Evolutionary conservation across 495 filamentous ascomycete genomes (phyloP).

Genomic region (Aspergillus asperescens): DNA sequence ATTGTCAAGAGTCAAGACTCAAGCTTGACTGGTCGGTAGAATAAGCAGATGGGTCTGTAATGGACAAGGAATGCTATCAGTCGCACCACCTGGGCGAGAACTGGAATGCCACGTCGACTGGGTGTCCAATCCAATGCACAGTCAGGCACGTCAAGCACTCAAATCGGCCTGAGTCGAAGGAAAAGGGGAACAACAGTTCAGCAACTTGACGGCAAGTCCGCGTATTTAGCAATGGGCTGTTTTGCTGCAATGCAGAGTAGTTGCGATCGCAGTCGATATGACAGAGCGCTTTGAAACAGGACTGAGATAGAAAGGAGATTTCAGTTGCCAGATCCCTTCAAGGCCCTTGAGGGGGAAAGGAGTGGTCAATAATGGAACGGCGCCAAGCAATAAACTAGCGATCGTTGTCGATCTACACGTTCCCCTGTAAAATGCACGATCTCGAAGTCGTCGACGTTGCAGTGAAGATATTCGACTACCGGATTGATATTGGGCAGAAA

Average conservation of each 20-base stretch:
- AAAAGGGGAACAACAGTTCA: slow-evolving; percentile 12
- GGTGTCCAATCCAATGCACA: slow-evolving; percentile 22
- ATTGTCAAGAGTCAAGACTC: slow-evolving; percentile 19
- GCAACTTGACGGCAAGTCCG: too few relatives aligned
- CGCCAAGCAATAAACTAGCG: slow-evolving; percentile 16
- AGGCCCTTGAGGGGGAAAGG: neutral
- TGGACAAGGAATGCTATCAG: slow-evolving; percentile 16
- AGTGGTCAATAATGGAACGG: slow-evolving; percentile 13
- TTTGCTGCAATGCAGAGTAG: neutral
- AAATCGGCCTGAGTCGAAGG: slow-evolving; percentile 2
- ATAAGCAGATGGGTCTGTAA: slow-evolving; percentile 17
- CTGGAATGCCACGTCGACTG: slow-evolving; percentile 38
- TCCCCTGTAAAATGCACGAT: slow-evolving; percentile 8
- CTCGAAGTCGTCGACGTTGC: neutral
- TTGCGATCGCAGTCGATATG: neutral
- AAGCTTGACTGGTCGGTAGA: slow-evolving; percentile 15
- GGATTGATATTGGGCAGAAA: neutral
- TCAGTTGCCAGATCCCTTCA: neutral
- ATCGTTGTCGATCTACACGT: slow-evolving; percentile 15
- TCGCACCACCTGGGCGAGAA: slow-evolving; percentile 23
- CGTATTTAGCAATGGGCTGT: slow-evolving; percentile 3
- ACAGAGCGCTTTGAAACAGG: neutral
- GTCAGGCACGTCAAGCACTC: slow-evolving; percentile 17
- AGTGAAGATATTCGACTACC: neutral
- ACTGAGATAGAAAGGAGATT: neutral